These are phyloP conservation scores for Fraxinus latifolia DNA, from an alignment of 305 asterid species.

Conservation along the genomic window DNA sequence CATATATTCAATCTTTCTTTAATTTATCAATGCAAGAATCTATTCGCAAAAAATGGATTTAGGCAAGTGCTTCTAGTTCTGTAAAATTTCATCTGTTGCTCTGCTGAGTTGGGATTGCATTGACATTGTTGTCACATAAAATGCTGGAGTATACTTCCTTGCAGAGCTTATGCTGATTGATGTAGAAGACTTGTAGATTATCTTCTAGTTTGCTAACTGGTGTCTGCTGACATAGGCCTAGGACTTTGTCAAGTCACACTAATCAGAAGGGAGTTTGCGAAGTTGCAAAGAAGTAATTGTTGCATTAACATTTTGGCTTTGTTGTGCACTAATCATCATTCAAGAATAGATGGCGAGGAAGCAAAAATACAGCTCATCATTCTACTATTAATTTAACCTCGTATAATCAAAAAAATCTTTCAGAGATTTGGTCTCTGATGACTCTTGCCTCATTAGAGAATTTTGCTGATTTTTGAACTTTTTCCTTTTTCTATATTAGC, in stretches of 20 bases:
- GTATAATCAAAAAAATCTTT: too few relatives aligned
- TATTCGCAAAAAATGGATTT: background rate
- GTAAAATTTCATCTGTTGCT: background rate
- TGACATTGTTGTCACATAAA: background rate
- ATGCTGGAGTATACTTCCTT: background rate
- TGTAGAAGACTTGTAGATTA: background rate
- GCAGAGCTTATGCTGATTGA: background rate
- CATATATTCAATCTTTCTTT: too few relatives aligned
- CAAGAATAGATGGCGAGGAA: background rate
- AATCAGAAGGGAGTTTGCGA: background rate
- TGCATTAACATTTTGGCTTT: background rate
- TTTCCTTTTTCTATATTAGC: too few relatives aligned
- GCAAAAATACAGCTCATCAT: background rate
- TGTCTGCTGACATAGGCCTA: background rate
- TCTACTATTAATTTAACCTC: too few relatives aligned
- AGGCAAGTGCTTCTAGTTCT: background rate
- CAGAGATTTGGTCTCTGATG: too few relatives aligned
- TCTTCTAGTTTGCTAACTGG: background rate
- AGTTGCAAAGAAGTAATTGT: background rate
- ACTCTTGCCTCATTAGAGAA: too few relatives aligned
- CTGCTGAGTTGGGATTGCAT: background rate
- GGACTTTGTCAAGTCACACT: background rate
- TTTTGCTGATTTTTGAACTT: too few relatives aligned
- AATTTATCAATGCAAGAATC: background rate
- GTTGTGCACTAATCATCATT: background rate